phyloP scores from a whole-genome alignment of 306 rosid genomes.

The Vachellia collinsii region DNA sequence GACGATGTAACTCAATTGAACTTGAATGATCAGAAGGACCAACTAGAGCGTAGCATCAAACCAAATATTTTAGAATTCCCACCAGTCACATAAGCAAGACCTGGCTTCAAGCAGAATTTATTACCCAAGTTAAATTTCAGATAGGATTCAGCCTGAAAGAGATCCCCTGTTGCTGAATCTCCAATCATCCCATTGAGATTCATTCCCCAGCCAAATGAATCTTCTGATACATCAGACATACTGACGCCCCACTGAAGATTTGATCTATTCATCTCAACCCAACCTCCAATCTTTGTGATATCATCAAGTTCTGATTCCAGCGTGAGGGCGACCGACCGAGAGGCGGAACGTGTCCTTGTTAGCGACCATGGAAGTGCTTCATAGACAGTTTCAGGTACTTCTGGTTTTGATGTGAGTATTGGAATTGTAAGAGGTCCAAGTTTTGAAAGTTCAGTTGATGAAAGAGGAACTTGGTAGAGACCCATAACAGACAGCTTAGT shows the following conservation, averaged over 20 bases:
- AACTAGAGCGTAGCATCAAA: constrained; percentile 71
- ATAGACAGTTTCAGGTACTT: constrained; percentile 43
- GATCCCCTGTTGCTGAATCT: constrained; percentile 48
- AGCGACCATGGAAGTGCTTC: constrained; percentile 39
- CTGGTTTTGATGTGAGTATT: constrained; percentile 33
- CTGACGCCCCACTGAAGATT: constrained; percentile 68
- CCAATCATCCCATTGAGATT: constrained; percentile 62
- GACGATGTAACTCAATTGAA: not conserved
- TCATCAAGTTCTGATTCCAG: constrained; percentile 73
- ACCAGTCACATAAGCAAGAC: constrained; percentile 60
- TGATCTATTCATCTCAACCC: constrained; percentile 73
- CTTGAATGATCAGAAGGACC: constrained; percentile 61
- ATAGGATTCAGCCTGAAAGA: constrained; percentile 76
- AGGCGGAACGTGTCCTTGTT: constrained; percentile 35
- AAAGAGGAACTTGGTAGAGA: constrained; percentile 54
- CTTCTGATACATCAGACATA: constrained; percentile 69
- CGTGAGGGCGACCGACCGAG: constrained; percentile 63
- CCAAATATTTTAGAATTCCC: constrained; percentile 59
- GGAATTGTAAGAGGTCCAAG: constrained; percentile 63
- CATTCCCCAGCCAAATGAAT: constrained; percentile 82
- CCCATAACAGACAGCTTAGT: constrained; percentile 76
- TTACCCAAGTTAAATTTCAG: constrained; percentile 64
- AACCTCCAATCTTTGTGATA: constrained; percentile 69
- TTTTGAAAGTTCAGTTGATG: constrained; percentile 40
- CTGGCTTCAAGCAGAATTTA: constrained; percentile 78